phyloP scores from a whole-genome alignment of 441 rosid genomes.

The Theobroma grandiflorum region DNA sequence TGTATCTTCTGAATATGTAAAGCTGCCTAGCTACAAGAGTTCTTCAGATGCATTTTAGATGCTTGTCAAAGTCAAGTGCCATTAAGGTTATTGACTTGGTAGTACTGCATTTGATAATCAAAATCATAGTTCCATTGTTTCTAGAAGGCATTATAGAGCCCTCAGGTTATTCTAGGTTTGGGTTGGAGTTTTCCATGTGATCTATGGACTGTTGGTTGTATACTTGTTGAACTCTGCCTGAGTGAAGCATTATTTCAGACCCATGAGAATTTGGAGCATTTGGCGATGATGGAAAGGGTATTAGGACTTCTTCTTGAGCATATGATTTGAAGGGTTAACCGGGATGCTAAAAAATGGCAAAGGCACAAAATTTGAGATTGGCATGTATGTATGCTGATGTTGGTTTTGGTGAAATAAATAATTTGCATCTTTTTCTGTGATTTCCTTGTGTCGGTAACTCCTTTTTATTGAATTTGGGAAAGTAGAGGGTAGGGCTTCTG shows the following conservation, averaged over 20 bases:
- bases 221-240: slow-evolving; percentile 76
- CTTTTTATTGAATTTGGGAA: not conserved
- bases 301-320: slow-evolving; percentile 81
- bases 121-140: slow-evolving; percentile 81
- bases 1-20: slow-evolving; percentile 75
- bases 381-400: not conserved
- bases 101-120: slow-evolving; percentile 79
- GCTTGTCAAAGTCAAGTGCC: slow-evolving; percentile 92
- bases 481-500: not conserved
- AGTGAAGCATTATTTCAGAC: slow-evolving; percentile 87
- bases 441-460: not conserved
- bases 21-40: slow-evolving; percentile 71
- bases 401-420: not conserved
- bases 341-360: too few relatives aligned
- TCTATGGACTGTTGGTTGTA: slow-evolving; percentile 89
- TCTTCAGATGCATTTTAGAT: slow-evolving; percentile 69
- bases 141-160: slow-evolving; percentile 91
- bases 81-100: slow-evolving; percentile 96
- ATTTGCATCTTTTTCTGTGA: not conserved
- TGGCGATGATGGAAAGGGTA: slow-evolving; percentile 96
- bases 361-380: not conserved
- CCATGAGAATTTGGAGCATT: slow-evolving; percentile 83
- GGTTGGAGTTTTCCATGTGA: slow-evolving; percentile 95
- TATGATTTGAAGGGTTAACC: slow-evolving; percentile 66
- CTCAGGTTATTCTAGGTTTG: slow-evolving; percentile 87